A percentile compares a stretch with the other conserved stretches of the same genome.
These are phyloP conservation scores for Austroboletus niveus DNA, from an alignment of 1,284 basidiomycete species.

Conservation along the genomic window DNA sequence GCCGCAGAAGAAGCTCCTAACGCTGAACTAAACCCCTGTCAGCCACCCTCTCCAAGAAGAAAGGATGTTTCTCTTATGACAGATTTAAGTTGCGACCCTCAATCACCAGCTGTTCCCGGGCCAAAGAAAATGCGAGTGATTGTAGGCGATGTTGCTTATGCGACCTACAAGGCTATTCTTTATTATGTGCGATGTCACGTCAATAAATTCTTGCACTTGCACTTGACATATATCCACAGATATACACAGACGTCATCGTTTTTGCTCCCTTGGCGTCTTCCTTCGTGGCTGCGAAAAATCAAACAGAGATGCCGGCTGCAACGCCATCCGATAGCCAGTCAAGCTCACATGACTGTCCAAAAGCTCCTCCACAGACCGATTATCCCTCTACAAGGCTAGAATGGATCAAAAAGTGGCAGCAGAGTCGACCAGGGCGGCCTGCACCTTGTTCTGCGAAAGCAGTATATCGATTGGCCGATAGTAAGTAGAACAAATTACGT, in stretches of 20 bases:
- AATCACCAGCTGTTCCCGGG: constrained; percentile 22
- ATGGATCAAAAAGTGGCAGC: constrained; percentile 68
- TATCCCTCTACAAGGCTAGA: constrained; percentile 48
- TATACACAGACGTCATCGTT: constrained; percentile 82
- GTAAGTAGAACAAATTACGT: constrained; percentile 40
- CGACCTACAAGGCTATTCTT: constrained; percentile 79
- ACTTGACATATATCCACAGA: constrained; percentile 38
- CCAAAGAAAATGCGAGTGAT: constrained; percentile 59
- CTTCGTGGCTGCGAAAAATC: constrained; percentile 38
- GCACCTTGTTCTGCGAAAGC: constrained; percentile 87
- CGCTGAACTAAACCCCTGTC: constrained; percentile 35
- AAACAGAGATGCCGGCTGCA: constrained; percentile 26
- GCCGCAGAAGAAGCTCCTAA: constrained; percentile 24
- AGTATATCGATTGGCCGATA: constrained; percentile 83
- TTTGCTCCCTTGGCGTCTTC: constrained; percentile 83
- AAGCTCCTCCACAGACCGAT: constrained; percentile 19
- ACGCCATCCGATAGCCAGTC: constrained; percentile 37
- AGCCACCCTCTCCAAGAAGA: constrained; percentile 33
- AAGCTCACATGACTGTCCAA: constrained; percentile 29
- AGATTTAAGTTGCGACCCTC: constrained; percentile 5
- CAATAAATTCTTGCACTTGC: neutral
- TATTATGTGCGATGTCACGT: constrained; percentile 63
- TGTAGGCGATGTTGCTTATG: constrained; percentile 77
- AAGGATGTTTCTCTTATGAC: constrained; percentile 19
- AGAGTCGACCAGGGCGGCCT: constrained; percentile 57